Evolutionary conservation across 1,284 basidiomycete genomes (phyloP).

Genomic region (Kalmanozyma brasiliensis): DNA sequence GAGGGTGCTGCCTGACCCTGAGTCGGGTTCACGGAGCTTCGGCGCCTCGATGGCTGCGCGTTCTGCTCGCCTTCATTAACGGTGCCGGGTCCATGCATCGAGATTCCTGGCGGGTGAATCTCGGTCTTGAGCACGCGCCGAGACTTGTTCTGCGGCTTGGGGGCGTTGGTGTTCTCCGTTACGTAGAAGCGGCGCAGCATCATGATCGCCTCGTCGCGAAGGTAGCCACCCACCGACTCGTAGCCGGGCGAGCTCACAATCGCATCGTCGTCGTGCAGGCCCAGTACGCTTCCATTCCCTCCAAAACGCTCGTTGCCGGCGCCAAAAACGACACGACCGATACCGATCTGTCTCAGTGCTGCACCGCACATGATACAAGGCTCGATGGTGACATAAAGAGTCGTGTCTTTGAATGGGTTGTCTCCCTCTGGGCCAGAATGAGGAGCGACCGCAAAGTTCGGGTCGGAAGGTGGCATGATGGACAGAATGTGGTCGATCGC

Average conservation of each 20-base stretch:
- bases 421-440: conserved; percentile 50
- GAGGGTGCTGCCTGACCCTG: conserved; percentile 45
- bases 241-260: conserved; percentile 74
- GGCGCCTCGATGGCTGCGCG: neutral
- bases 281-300: conserved; percentile 93
- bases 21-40: conserved; percentile 37
- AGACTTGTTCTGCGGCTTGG: conserved; percentile 64
- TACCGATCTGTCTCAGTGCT: conserved; percentile 90
- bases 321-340: conserved; percentile 89
- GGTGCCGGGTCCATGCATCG: conserved; percentile 70
- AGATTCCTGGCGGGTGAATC: conserved; percentile 65
- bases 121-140: conserved; percentile 63
- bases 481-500: conserved; percentile 88
- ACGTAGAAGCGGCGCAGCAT: conserved; percentile 92
- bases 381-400: conserved; percentile 97
- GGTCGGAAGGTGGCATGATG: conserved; percentile 68
- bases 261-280: conserved; percentile 74
- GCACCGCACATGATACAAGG: conserved; percentile 99
- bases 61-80: conserved; percentile 2
- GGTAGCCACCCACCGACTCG: conserved; percentile 81
- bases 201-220: conserved; percentile 93
- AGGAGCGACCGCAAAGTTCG: conserved; percentile 54
- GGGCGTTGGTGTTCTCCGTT: conserved; percentile 86
- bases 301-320: conserved; percentile 97
- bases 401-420: conserved; percentile 77